Base-by-base conservation (phyloP, 192 early-diverging fungal species). In the Oehlia diaphana region DNA sequence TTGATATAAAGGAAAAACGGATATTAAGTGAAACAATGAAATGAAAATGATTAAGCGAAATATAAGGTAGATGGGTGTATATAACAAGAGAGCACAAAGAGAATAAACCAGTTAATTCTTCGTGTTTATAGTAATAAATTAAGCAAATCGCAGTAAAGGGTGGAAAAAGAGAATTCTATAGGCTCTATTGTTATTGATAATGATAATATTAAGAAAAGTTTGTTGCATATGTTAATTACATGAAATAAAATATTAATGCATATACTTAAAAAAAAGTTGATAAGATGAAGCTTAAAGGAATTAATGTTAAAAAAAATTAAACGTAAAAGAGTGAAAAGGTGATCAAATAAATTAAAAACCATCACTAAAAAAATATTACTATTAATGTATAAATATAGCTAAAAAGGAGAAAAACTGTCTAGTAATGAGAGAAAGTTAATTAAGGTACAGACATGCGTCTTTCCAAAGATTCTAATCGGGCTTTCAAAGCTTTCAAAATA, bases 401-500 rank as follows among this genome's bases (percentile, higher is more conserved):
- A 44, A 44, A 47, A 12, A 12, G 44, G 44, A 0, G 1, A 47
- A 44, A 26, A 44, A 13, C 42, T 12, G 10, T 42, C 39, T 8
- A 42, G 39, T 42, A 42, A 42, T 42, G 39, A 42, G 37, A 37
- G 39, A 42, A 42, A 50, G 13, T 9, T 21, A 72, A 37, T 78
- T 68, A 78, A 35, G 76, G 47, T n/a, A 66, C 21, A 23, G 65
- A 68, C 66, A 78, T 78, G 8, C 76, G 37, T n/a, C 76, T 42
- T 69, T 78, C 76, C 65, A 78, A 44, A 33, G 76, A 78, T 53
- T 78, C 76, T 53, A 78, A 58, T 68, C 76, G 67, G 26, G 63
- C 76, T 39, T 78, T 66, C 65, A 78, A 68, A 66, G 13, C 42
- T 67, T 21, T 67, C 49, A 78, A 31, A 16, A 68, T 50, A 50